Evolutionary conservation across 768 basidiomycete species (phyloP).

Genomic region (Fistulinella prunicolor): DNA sequence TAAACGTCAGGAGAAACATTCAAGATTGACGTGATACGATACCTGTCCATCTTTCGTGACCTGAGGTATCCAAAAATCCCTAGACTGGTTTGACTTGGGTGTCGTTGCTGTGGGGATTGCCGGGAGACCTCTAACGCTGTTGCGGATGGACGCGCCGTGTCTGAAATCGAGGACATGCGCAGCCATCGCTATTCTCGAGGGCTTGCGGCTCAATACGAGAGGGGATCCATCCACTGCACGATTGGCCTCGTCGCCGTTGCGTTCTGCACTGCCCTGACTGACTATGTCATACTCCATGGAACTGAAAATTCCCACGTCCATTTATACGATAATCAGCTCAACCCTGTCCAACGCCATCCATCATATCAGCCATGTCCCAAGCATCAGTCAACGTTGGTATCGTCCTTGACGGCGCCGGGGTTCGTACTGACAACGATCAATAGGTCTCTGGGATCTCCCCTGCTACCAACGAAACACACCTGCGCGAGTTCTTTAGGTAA

Average conservation of each 20-base stretch:
- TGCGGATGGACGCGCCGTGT: constrained; percentile 3
- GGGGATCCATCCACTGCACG: no score
- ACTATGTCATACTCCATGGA: constrained; percentile 16
- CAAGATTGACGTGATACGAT: constrained; percentile 18
- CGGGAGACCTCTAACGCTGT: constrained; percentile 31
- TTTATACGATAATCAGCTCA: constrained; percentile 3
- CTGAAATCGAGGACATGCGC: constrained; percentile 7
- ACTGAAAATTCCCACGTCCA: constrained; percentile 10
- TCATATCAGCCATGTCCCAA: constrained; percentile 19
- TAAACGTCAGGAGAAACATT: neutral
- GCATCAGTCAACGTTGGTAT: constrained; percentile 37
- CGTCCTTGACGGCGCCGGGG: neutral
- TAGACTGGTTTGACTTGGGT: constrained; percentile 29
- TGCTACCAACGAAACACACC: constrained; percentile 59
- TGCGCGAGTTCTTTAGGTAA: constrained; percentile 82
- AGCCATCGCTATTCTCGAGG: constrained; percentile 20
- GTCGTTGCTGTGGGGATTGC: constrained; percentile 19
- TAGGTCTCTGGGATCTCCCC: constrained; percentile 74
- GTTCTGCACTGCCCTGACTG: constrained; percentile 11
- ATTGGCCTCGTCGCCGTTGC: constrained; percentile 4
- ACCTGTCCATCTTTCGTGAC: constrained; percentile 82
- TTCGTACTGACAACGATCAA: neutral
- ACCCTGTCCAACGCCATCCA: neutral
- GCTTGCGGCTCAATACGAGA: neutral
- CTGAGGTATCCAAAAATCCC: constrained; percentile 90